phyloP scores from a whole-genome alignment of 116 monocot genomes.

The Iris pallida region DNA sequence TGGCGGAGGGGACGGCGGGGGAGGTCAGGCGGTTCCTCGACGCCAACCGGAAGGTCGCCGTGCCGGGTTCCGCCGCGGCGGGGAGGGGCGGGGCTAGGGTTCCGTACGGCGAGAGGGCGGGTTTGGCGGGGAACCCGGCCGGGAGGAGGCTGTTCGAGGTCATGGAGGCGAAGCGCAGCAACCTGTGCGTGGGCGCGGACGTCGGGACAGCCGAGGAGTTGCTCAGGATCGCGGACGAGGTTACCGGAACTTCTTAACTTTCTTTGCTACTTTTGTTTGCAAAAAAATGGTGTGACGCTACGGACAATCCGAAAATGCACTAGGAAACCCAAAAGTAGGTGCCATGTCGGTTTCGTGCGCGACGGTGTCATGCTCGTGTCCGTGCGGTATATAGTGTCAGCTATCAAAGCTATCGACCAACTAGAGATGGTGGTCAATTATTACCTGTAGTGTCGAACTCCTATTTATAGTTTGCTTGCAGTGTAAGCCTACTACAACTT shows the following conservation, averaged over 20 bases:
- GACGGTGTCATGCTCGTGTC: no score
- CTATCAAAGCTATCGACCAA: no score
- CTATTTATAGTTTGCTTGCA: no score
- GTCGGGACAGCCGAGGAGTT: conserved; percentile 80
- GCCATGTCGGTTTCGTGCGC: no score
- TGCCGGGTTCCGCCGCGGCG: conserved; percentile 33
- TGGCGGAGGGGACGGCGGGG: conserved; percentile 37
- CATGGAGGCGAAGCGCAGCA: conserved; percentile 87
- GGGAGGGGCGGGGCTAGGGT: conserved; percentile 49
- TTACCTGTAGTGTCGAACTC: no score
- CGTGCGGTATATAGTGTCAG: no score
- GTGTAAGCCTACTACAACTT: no score
- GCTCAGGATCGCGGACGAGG: conserved; percentile 77
- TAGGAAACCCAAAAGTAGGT: no score
- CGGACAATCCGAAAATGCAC: no score
- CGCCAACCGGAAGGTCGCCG: conserved; percentile 51
- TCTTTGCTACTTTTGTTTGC: no score
- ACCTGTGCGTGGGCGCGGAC: conserved; percentile 81
- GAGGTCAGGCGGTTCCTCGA: conserved; percentile 63
- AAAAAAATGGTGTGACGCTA: no score
- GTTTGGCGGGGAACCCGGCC: conserved; percentile 53
- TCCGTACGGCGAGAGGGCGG: conserved; percentile 69
- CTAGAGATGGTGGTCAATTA: no score
- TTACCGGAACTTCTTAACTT: conserved; percentile 7
- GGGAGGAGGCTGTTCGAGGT: conserved; percentile 83